phyloP scores from a whole-genome alignment of 208 protist species.

The Wallacemonas sp. region DNA sequence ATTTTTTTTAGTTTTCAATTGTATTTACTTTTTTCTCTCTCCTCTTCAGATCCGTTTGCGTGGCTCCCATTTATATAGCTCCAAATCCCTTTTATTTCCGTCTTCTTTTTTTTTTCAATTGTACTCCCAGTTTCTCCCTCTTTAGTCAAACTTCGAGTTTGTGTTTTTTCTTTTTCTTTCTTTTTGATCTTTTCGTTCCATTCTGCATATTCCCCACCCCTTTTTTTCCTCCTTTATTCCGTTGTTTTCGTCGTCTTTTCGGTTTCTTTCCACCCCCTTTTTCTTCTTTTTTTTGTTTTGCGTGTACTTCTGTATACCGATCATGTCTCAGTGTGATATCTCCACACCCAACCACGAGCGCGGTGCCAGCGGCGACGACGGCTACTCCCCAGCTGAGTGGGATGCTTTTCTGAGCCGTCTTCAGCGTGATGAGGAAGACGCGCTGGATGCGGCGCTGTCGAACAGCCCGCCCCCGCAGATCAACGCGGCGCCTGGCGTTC shows the following conservation, averaged over 20 bases:
- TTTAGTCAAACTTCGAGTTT: not conserved
- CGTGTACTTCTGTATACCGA: not conserved
- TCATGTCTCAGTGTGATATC: not conserved
- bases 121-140: slow-evolving; percentile 6
- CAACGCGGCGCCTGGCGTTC: too few species aligned
- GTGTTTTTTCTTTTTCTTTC: slow-evolving; percentile 7
- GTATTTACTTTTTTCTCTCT: slow-evolving; percentile 8
- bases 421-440: not conserved
- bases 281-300: slow-evolving; percentile 6
- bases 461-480: too few species aligned
- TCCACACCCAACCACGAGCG: not conserved
- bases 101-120: slow-evolving; percentile 13
- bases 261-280: slow-evolving; percentile 8
- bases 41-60: not conserved
- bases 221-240: not conserved
- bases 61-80: not conserved
- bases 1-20: slow-evolving; percentile 3
- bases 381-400: not conserved
- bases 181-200: not conserved
- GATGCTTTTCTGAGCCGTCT: not conserved
- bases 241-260: not conserved
- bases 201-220: not conserved
- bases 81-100: not conserved
- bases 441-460: not conserved
- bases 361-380: not conserved